These are phyloP conservation scores for Pyronema omphalodes DNA, from an alignment of 495 filamentous ascomycete genomes.

Conservation along the genomic window DNA sequence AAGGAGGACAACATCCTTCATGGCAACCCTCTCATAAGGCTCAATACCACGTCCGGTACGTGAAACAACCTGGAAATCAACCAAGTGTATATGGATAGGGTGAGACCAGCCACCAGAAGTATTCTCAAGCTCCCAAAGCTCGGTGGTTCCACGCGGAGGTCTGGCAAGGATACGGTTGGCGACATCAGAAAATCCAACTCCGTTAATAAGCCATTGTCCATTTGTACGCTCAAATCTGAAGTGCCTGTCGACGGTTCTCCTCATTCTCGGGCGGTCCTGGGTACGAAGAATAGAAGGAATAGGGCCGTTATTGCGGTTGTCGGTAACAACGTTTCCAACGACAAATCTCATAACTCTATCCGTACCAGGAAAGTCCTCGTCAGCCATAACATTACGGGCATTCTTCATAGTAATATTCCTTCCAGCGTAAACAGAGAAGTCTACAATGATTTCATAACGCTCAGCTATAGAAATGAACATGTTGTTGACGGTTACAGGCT, in stretches of 20 bases:
- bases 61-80: constrained; percentile 36
- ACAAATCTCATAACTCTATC: constrained; percentile 37
- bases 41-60: constrained; percentile 26
- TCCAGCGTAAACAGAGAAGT: constrained; percentile 31
- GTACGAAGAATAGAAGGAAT: constrained; percentile 23
- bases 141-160: constrained; percentile 29
- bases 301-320: constrained; percentile 23
- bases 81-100: constrained; percentile 41
- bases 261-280: constrained; percentile 25
- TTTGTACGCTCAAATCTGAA: constrained; percentile 29
- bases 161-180: constrained; percentile 34
- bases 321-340: constrained; percentile 28
- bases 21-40: constrained; percentile 32
- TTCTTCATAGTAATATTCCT: constrained; percentile 34
- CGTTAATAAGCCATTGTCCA: constrained; percentile 33
- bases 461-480: constrained; percentile 36
- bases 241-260: constrained; percentile 26
- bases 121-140: constrained; percentile 36
- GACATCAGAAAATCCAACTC: constrained; percentile 32
- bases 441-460: constrained; percentile 37
- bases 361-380: constrained; percentile 32
- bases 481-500: constrained; percentile 22
- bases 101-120: constrained; percentile 31
- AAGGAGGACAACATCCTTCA: constrained; percentile 38
- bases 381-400: constrained; percentile 26